Percentiles rank a stretch among this genome's conserved stretches.
Conservation (phyloP, 2,329 filamentous ascomycete genomes). For the Talaromyces islandicus region DNA sequence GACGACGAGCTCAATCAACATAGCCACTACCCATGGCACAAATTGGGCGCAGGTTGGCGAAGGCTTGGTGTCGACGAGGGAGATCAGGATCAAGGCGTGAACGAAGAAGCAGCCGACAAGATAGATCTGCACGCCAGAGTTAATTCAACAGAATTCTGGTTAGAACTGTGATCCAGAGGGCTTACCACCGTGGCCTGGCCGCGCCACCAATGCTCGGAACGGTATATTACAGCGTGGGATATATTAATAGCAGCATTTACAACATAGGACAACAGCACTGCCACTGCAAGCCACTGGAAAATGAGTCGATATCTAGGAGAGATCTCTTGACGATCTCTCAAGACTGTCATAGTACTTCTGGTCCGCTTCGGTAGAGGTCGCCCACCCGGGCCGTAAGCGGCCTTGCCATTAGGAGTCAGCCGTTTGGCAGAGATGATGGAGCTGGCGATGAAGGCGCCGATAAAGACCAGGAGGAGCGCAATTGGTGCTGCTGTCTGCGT, state of each 20-base stretch:
- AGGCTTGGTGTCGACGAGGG: constrained; percentile 74
- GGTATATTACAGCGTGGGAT: constrained; percentile 62
- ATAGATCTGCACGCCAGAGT: constrained; percentile 59
- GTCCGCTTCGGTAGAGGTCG: constrained; percentile 72
- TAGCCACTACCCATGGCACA: constrained; percentile 67
- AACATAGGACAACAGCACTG: constrained; percentile 68
- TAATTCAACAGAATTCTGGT: neutral
- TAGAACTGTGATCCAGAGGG: constrained; percentile 7
- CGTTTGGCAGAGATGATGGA: constrained; percentile 52
- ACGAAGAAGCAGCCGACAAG: constrained; percentile 79
- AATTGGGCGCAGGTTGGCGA: constrained; percentile 77
- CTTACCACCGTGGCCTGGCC: constrained; percentile 70
- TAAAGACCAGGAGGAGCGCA: constrained; percentile 58
- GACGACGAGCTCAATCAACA: constrained; percentile 68
- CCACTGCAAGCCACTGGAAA: constrained; percentile 68
- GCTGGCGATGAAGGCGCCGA: constrained; percentile 55
- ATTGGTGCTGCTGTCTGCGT: constrained; percentile 58
- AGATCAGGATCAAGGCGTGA: constrained; percentile 78
- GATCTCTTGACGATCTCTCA: constrained; percentile 50
- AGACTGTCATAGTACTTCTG: constrained; percentile 42
- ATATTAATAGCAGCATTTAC: constrained; percentile 69
- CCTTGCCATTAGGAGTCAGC: constrained; percentile 42
- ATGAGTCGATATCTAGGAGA: constrained; percentile 62
- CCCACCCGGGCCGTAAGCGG: constrained; percentile 71
- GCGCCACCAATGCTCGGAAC: constrained; percentile 71